Evolutionary conservation across 352 stramenopile species (phyloP).

Genomic region (Saprolegnia diclina): DNA sequence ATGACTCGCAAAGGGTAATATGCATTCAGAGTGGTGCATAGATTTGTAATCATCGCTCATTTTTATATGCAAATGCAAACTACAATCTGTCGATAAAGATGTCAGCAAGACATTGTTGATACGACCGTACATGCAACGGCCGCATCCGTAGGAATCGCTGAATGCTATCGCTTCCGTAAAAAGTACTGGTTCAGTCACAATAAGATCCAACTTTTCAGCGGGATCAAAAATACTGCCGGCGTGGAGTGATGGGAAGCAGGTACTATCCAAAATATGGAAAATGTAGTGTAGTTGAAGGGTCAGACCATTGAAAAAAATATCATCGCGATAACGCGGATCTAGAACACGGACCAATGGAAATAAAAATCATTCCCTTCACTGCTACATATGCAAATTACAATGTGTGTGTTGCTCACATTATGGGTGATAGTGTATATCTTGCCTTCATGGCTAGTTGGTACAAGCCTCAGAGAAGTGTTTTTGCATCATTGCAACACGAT

Average conservation of each 20-base stretch:
- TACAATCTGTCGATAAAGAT: conserved; percentile 33
- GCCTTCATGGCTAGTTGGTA: conserved; percentile 88
- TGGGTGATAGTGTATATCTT: conserved; percentile 90
- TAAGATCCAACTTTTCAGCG: conserved; percentile 80
- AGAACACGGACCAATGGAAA: conserved; percentile 91
- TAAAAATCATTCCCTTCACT: conserved; percentile 58
- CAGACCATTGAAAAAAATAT: conserved; percentile 85
- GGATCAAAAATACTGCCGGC: conserved; percentile 77
- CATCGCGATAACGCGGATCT: conserved; percentile 88
- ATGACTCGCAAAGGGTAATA: conserved; percentile 18
- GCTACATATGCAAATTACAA: conserved; percentile 18
- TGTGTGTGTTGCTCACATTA: conserved; percentile 81
- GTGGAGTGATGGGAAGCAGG: conserved; percentile 83
- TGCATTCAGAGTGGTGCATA: conserved; percentile 27
- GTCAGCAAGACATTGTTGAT: conserved; percentile 83
- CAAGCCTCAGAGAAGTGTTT: conserved; percentile 74
- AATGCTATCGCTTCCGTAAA: conserved; percentile 76
- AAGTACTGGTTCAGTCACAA: conserved; percentile 88
- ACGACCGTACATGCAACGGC: conserved; percentile 43
- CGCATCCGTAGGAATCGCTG: conserved; percentile 85
- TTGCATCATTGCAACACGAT: conserved; percentile 78
- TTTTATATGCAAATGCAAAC: neutral
- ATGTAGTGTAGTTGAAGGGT: conserved; percentile 35
- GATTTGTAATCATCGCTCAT: conserved; percentile 25
- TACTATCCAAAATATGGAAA: conserved; percentile 24